Percentiles rank a stretch among this genome's conserved stretches.
These are phyloP conservation scores for Naganishia vishniacii DNA, from an alignment of 768 basidiomycete species.

Conservation along the genomic window DNA sequence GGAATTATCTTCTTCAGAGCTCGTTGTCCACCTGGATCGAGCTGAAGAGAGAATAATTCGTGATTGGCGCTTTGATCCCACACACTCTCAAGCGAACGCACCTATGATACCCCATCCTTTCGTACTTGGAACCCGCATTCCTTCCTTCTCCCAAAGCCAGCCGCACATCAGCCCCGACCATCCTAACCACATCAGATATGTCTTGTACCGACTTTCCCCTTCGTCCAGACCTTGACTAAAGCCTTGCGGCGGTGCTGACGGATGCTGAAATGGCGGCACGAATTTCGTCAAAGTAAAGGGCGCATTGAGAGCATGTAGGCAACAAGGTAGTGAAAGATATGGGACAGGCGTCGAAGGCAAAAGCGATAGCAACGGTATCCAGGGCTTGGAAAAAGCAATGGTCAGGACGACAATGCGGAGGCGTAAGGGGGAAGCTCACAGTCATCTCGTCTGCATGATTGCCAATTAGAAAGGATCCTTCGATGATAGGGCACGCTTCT, in stretches of 20 bases:
- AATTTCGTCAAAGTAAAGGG: conserved; percentile 56
- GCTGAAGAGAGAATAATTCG: conserved; percentile 34
- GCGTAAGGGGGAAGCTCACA: too few species aligned
- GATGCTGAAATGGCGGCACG: conserved; percentile 35
- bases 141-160: conserved; percentile 81
- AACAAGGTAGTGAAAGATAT: conserved; percentile 70
- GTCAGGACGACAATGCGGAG: too few species aligned
- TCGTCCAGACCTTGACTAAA: conserved; percentile 50
- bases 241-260: conserved; percentile 39
- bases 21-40: conserved; percentile 42
- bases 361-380: conserved; percentile 77
- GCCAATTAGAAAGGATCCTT: conserved; percentile 71
- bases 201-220: conserved; percentile 64
- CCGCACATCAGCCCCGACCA: conserved; percentile 66
- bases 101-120: conserved; percentile 88
- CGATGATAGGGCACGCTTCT: conserved; percentile 46
- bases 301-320: conserved; percentile 59
- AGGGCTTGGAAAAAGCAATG: conserved; percentile 55
- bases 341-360: conserved; percentile 38
- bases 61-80: background rate
- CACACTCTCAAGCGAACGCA: conserved; percentile 48
- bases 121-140: conserved; percentile 82
- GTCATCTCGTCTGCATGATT: conserved; percentile 97
- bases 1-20: conserved; percentile 41
- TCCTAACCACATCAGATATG: conserved; percentile 83